These are phyloP conservation scores for Seiridium unicorne DNA, from an alignment of 2,329 filamentous ascomycete species.

Conservation along the genomic window DNA sequence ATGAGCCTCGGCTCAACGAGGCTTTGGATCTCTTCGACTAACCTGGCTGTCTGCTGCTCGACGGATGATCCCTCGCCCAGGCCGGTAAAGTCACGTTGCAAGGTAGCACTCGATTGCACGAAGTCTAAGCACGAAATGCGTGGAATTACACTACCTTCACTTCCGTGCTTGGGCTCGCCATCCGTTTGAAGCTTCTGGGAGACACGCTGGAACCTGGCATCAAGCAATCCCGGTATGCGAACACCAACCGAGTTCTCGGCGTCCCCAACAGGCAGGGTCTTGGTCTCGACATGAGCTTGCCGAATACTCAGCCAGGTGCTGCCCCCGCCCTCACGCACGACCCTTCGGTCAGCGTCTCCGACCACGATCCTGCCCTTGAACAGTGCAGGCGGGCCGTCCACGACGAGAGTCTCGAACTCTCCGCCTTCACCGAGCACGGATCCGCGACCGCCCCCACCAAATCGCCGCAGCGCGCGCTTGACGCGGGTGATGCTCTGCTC, in stretches of 20 bases:
- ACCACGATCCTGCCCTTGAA: slow-evolving; percentile 73
- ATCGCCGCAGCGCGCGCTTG: slow-evolving; percentile 58
- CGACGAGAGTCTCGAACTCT: slow-evolving; percentile 90
- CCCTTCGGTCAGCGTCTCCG: slow-evolving; percentile 45
- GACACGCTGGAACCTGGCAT: slow-evolving; percentile 54
- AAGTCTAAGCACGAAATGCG: not conserved
- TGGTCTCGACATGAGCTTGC: slow-evolving; percentile 51
- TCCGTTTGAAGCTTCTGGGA: slow-evolving; percentile 29
- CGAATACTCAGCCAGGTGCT: slow-evolving; percentile 69
- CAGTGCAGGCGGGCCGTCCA: slow-evolving; percentile 72
- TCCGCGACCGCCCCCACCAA: slow-evolving; percentile 63
- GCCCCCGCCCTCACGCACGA: slow-evolving; percentile 71
- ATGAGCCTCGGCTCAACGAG: slow-evolving; percentile 40
- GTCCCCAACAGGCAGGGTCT: slow-evolving; percentile 18
- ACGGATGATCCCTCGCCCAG: slow-evolving; percentile 28
- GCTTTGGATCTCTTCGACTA: slow-evolving; percentile 43
- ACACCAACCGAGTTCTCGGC: slow-evolving; percentile 24
- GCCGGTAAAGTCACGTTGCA: slow-evolving; percentile 39
- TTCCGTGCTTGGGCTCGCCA: not conserved
- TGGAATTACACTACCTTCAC: not conserved
- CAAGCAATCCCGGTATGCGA: slow-evolving; percentile 65
- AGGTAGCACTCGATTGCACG: slow-evolving; percentile 10
- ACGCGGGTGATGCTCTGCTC: slow-evolving; percentile 44
- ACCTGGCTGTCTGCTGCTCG: slow-evolving; percentile 44
- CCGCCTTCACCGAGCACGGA: slow-evolving; percentile 88